Evolutionary conservation across 768 basidiomycete genomes (phyloP).

Genomic region (Calocera viscosa): DNA sequence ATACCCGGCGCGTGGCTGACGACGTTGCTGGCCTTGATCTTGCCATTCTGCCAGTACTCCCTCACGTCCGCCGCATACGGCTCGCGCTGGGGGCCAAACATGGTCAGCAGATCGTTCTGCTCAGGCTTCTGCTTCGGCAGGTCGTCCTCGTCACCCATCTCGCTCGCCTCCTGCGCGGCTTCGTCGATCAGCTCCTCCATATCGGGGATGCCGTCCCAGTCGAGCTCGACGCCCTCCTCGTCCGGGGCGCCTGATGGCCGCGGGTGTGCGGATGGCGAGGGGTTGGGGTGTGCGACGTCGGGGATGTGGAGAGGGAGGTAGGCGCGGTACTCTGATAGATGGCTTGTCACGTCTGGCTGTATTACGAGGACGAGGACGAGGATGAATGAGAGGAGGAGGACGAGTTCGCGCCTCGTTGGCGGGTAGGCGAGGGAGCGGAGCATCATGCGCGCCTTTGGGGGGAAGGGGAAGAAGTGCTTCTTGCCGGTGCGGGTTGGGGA

Average conservation of each 20-base stretch:
- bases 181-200: background rate
- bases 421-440: constrained; percentile 13
- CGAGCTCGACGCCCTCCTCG: background rate
- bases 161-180: constrained; percentile 5
- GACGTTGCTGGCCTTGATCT: background rate
- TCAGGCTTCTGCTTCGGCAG: background rate
- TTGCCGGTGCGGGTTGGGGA: too few species aligned
- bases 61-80: background rate
- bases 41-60: constrained; percentile 4
- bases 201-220: constrained; percentile 13
- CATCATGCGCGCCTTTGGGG: background rate
- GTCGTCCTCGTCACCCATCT: background rate
- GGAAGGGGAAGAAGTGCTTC: background rate
- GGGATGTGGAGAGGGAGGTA: constrained; percentile 11
- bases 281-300: constrained; percentile 12
- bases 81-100: background rate
- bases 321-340: constrained; percentile 18
- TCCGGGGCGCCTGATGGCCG: constrained; percentile 10
- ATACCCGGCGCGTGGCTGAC: constrained; percentile 4
- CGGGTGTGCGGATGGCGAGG: constrained; percentile 15
- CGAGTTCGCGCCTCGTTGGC: constrained; percentile 46
- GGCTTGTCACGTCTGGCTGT: constrained; percentile 24
- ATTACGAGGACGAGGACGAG: constrained; percentile 39
- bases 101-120: background rate
- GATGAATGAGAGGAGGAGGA: constrained; percentile 41